These are phyloP conservation scores for Ophiostoma tasmaniense DNA, from an alignment of 2,329 filamentous ascomycete species.

Conservation along the genomic window DNA sequence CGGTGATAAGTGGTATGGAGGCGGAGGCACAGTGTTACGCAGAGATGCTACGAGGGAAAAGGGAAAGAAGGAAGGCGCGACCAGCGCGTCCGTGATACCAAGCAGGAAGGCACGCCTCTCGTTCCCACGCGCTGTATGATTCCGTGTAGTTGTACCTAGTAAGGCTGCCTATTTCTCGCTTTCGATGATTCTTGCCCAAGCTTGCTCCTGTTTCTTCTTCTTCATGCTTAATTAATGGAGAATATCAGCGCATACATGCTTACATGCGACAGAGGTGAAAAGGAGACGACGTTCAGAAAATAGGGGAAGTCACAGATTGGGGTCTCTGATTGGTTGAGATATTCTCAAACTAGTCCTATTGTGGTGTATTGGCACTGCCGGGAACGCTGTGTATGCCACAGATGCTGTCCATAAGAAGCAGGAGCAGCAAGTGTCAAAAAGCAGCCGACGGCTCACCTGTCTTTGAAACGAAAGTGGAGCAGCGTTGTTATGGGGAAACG, in stretches of 20 bases:
- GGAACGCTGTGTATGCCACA: too few relatives aligned
- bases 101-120: not conserved
- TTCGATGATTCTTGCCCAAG: not conserved
- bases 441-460: conserved; percentile 9
- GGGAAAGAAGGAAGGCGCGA: not conserved
- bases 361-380: not conserved
- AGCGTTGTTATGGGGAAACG: conserved; percentile 14
- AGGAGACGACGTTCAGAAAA: conserved; percentile 13
- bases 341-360: not conserved
- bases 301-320: conserved; percentile 13
- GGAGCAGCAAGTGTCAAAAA: not conserved
- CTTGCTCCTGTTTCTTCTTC: not conserved
- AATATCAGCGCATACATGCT: not conserved
- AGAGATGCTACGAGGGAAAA: not conserved
- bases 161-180: not conserved
- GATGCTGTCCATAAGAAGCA: not conserved
- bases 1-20: not conserved
- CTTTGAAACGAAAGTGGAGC: conserved; percentile 18
- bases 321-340: conserved; percentile 4
- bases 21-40: not conserved
- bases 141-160: not conserved
- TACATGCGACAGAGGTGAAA: conserved; percentile 7
- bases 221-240: conserved; percentile 11
- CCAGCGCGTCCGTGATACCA: not conserved
- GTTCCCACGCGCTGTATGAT: not conserved